Evolutionary conservation across 305 asterid species (phyloP).

Genomic region (Fraxinus albicans): DNA sequence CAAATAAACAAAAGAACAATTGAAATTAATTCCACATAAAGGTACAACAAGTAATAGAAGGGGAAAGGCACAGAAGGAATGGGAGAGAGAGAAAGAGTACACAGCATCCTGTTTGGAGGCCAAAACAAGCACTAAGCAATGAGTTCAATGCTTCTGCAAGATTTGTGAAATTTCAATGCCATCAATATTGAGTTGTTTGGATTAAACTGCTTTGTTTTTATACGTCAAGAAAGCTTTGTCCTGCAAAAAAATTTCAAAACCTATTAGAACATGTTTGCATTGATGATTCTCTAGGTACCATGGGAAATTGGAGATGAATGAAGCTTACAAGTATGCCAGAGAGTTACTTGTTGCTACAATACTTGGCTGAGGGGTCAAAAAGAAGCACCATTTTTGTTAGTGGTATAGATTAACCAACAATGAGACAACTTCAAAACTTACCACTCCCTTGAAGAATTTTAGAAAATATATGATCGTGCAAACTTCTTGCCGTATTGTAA

Average conservation of each 20-base stretch:
- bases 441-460: background rate
- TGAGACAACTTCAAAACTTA: conserved; percentile 20
- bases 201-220: background rate
- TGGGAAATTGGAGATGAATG: conserved; percentile 8
- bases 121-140: background rate
- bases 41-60: background rate
- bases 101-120: background rate
- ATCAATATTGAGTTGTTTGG: background rate
- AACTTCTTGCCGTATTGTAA: conserved; percentile 19
- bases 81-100: background rate
- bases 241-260: background rate
- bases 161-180: background rate
- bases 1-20: background rate
- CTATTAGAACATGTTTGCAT: conserved; percentile 16
- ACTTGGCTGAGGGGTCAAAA: conserved; percentile 19
- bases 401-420: conserved; percentile 8
- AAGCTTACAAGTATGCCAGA: conserved; percentile 24
- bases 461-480: conserved; percentile 14
- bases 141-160: background rate
- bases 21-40: background rate
- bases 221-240: background rate
- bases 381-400: conserved; percentile 24
- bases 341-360: conserved; percentile 24
- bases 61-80: background rate
- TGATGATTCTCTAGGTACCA: background rate